phyloP scores from a whole-genome alignment of 2,329 filamentous ascomycete species.

The Pseudogymnoascus sp. region DNA sequence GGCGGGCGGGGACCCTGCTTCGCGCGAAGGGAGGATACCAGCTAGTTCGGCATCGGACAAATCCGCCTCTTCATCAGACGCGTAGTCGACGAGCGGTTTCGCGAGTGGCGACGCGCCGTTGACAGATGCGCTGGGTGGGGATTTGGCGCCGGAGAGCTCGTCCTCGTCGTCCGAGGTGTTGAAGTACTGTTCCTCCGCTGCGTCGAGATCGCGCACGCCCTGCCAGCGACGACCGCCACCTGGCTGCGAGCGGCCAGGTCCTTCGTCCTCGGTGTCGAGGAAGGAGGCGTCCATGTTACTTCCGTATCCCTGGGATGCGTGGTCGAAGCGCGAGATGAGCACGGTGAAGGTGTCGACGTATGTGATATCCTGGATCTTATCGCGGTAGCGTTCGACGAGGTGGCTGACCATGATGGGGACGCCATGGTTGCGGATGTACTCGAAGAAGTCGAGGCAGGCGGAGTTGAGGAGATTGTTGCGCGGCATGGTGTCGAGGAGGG shows the following conservation, averaged over 20 bases:
- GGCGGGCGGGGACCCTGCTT: slow-evolving; percentile 29
- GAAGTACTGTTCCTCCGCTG: slow-evolving; percentile 88
- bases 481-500: slow-evolving; percentile 78
- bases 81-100: slow-evolving; percentile 82
- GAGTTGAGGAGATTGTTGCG: slow-evolving; percentile 91
- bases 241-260: slow-evolving; percentile 35
- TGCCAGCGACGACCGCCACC: slow-evolving; percentile 56
- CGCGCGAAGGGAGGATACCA: slow-evolving; percentile 20
- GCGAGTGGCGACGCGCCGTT: slow-evolving; percentile 58
- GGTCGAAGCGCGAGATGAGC: slow-evolving; percentile 69
- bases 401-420: slow-evolving; percentile 76
- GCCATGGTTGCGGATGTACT: slow-evolving; percentile 75
- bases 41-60: slow-evolving; percentile 32
- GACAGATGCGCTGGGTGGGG: slow-evolving; percentile 30
- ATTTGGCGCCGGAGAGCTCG: slow-evolving; percentile 43
- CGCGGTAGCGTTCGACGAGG: slow-evolving; percentile 75
- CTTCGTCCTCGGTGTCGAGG: slow-evolving; percentile 59
- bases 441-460: slow-evolving; percentile 88
- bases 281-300: slow-evolving; percentile 59
- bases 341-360: slow-evolving; percentile 80
- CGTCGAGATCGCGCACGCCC: slow-evolving; percentile 74
- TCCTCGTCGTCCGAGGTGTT: slow-evolving; percentile 83
- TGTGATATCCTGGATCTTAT: slow-evolving; percentile 64
- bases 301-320: slow-evolving; percentile 59
- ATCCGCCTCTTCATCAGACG: slow-evolving; percentile 80